These are phyloP conservation scores for Lachancea nothofagi DNA, from an alignment of 805 yeast genomes.

Conservation along the genomic window DNA sequence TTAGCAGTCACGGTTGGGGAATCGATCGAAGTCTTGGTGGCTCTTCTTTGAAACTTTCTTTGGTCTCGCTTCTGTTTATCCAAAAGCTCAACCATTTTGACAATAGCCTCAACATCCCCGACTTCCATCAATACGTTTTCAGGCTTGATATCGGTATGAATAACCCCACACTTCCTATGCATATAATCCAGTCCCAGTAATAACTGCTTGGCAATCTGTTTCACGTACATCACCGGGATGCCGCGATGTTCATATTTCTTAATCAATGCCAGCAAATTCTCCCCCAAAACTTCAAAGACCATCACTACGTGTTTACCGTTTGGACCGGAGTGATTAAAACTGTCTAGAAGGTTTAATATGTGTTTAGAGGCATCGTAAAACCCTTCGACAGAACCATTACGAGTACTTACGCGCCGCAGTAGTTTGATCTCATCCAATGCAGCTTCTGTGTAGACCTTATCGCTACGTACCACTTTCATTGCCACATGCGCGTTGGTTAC, in stretches of 20 bases:
- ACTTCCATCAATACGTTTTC: constrained; percentile 76
- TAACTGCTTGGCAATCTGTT: constrained; percentile 76
- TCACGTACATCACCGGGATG: constrained; percentile 68
- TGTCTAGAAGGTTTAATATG: constrained; percentile 74
- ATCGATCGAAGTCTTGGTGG: constrained; percentile 22
- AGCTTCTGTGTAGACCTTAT: constrained; percentile 85
- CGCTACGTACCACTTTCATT: constrained; percentile 87
- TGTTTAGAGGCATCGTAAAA: constrained; percentile 77
- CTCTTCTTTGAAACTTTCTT: constrained; percentile 39
- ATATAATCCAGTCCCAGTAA: constrained; percentile 59
- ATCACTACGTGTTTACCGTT: constrained; percentile 92
- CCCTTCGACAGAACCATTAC: constrained; percentile 10
- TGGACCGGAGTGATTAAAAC: constrained; percentile 80
- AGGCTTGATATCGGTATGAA: constrained; percentile 73
- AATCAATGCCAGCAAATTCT: constrained; percentile 79
- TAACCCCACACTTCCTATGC: constrained; percentile 62
- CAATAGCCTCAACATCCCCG: constrained; percentile 76
- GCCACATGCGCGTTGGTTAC: constrained; percentile 70
- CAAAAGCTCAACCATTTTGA: constrained; percentile 56
- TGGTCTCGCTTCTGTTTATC: constrained; percentile 45
- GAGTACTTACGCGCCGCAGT: constrained; percentile 57
- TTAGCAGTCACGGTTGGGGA: constrained; percentile 8
- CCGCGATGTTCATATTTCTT: constrained; percentile 73
- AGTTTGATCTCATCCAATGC: constrained; percentile 90
- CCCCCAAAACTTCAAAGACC: constrained; percentile 98